A percentile compares a stretch with the other conserved stretches of the same genome.
Evolutionary conservation across 192 early-diverging fungal genomes (phyloP).

Genomic region (Podila clonocystis): DNA sequence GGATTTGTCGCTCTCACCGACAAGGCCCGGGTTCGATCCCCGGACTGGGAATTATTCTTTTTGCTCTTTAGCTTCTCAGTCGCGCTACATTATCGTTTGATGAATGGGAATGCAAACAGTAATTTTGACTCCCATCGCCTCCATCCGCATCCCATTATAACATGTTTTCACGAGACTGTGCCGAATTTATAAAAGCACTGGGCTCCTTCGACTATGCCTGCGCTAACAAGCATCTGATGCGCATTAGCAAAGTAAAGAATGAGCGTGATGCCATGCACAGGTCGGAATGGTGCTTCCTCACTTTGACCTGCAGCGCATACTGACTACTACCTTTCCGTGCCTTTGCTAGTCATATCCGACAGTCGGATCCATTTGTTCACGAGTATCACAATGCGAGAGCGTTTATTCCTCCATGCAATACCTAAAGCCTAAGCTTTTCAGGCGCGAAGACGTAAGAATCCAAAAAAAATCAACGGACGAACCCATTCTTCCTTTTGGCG

Average conservation of each 20-base stretch:
- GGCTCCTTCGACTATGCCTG: conserved; percentile 62
- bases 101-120: too few species aligned
- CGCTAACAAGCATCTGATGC: conserved; percentile 52
- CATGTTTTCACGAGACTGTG: conserved; percentile 46
- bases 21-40: conserved; percentile 57
- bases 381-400: conserved; percentile 34
- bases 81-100: not conserved
- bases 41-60: conserved; percentile 50
- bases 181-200: conserved; percentile 51
- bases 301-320: not conserved
- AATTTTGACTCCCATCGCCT: not conserved
- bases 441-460: conserved; percentile 46
- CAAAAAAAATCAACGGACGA: not conserved
- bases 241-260: conserved; percentile 48
- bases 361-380: conserved; percentile 38
- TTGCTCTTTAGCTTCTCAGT: not conserved
- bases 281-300: not conserved
- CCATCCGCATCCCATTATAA: not conserved
- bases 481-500: not conserved
- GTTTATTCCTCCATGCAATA: conserved; percentile 45
- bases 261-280: not conserved
- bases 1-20: conserved; percentile 57
- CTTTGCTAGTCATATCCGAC: conserved; percentile 24
- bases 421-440: conserved; percentile 39
- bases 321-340: too few species aligned